phyloP scores from a whole-genome alignment of 805 yeast genomes.

The Cephaloascus fragrans region DNA sequence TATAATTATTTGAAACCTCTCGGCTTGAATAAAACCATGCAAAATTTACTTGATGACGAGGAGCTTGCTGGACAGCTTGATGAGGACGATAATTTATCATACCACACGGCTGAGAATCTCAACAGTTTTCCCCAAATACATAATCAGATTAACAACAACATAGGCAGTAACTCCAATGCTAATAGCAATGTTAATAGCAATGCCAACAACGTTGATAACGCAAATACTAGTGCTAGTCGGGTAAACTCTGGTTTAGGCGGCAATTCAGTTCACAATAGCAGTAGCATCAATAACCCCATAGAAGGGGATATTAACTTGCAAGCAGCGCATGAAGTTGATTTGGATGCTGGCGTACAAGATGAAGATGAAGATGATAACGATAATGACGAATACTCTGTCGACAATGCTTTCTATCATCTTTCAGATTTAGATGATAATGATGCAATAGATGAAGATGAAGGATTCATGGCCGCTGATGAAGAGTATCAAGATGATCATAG shows the following conservation, averaged over 20 bases:
- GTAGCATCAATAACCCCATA: neutral
- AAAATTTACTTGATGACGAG: conserved; percentile 18
- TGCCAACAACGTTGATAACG: conserved; percentile 5
- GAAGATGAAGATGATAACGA: conserved; percentile 26
- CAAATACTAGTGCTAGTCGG: conserved; percentile 5
- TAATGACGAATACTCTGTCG: conserved; percentile 18
- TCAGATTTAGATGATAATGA: conserved; percentile 6
- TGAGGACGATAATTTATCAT: neutral
- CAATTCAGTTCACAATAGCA: conserved; percentile 3
- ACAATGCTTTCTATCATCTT: conserved; percentile 10
- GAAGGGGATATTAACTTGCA: conserved; percentile 2
- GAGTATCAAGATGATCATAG: conserved; percentile 32
- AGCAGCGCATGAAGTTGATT: conserved; percentile 13
- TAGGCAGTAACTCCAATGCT: conserved; percentile 6
- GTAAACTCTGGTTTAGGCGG: conserved; percentile 7
- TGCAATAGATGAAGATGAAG: conserved; percentile 20
- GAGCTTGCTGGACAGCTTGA: conserved; percentile 11
- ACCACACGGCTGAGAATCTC: conserved; percentile 16
- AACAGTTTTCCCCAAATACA: conserved; percentile 7
- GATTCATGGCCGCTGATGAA: conserved; percentile 37
- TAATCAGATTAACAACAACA: neutral
- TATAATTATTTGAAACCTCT: conserved; percentile 43
- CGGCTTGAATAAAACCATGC: conserved; percentile 49
- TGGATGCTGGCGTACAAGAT: conserved; percentile 38
- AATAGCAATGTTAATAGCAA: neutral